Evolutionary conservation across 2,329 filamentous ascomycete genomes (phyloP).

Genomic region (Trichophyton verrucosum): DNA sequence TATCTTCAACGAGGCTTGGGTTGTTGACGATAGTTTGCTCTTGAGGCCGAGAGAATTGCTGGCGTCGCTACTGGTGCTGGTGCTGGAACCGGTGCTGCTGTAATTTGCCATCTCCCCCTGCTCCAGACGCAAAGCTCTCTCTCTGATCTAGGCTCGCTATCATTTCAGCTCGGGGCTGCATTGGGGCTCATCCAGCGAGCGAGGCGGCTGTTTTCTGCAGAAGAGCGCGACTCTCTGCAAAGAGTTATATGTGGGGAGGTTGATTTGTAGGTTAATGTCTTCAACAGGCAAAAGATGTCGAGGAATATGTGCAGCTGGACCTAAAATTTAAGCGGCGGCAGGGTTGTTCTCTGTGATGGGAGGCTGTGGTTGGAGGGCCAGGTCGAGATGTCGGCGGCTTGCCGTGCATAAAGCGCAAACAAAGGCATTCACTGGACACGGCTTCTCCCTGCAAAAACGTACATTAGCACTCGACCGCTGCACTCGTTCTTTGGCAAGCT

Average conservation of each 20-base stretch:
- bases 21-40: slow-evolving; percentile 23
- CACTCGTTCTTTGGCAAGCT: neutral
- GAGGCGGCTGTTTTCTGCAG: neutral
- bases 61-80: slow-evolving; percentile 19
- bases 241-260: neutral
- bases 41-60: slow-evolving; percentile 20
- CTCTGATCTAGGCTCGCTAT: slow-evolving; percentile 18
- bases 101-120: slow-evolving; percentile 29
- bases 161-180: slow-evolving; percentile 21
- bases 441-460: neutral
- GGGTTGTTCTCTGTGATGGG: slow-evolving; percentile 1
- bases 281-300: neutral
- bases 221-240: neutral
- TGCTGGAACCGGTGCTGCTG: slow-evolving; percentile 17
- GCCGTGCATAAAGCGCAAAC: neutral
- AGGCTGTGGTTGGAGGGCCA: neutral
- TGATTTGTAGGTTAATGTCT: neutral
- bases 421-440: slow-evolving; percentile 3
- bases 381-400: neutral
- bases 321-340: slow-evolving; percentile 2
- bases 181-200: slow-evolving; percentile 12
- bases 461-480: neutral
- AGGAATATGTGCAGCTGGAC: neutral
- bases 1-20: slow-evolving; percentile 42
- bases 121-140: slow-evolving; percentile 14